These are phyloP conservation scores for Crithidia sp. DNA, from an alignment of 208 protist species.

Conservation along the genomic window DNA sequence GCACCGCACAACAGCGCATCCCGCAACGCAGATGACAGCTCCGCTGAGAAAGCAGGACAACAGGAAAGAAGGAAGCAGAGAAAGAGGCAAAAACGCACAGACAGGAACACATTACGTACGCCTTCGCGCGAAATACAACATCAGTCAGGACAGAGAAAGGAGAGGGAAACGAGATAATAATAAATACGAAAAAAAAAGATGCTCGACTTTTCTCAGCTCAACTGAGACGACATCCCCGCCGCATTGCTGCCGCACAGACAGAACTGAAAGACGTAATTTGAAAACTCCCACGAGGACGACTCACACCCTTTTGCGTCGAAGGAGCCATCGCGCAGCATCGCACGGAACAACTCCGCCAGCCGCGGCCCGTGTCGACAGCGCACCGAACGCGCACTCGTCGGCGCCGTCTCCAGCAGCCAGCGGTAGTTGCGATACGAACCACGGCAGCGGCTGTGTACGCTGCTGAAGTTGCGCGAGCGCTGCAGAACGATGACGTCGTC, in stretches of 20 bases:
- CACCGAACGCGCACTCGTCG: constrained; percentile 29
- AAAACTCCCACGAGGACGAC: constrained; percentile 38
- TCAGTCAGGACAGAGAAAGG: too few relatives aligned
- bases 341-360: constrained; percentile 22
- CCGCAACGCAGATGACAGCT: too few relatives aligned
- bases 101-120: too few relatives aligned
- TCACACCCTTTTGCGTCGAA: constrained; percentile 30
- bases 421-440: constrained; percentile 48
- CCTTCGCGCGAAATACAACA: too few relatives aligned
- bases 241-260: constrained; percentile 10
- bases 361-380: constrained; percentile 14
- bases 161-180: not conserved
- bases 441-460: constrained; percentile 52
- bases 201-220: too few relatives aligned
- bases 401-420: constrained; percentile 42
- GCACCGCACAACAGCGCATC: too few relatives aligned
- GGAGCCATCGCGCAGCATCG: constrained; percentile 27
- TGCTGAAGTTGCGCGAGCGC: constrained; percentile 58
- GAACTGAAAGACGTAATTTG: constrained; percentile 34
- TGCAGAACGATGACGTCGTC: constrained; percentile 56
- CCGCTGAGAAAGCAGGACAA: too few relatives aligned
- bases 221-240: too few relatives aligned
- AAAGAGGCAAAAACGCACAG: too few relatives aligned
- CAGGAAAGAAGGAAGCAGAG: too few relatives aligned
- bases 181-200: not conserved